Base-by-base conservation (phyloP, 2,329 filamentous ascomycete species). In the Diaporthe sp. region DNA sequence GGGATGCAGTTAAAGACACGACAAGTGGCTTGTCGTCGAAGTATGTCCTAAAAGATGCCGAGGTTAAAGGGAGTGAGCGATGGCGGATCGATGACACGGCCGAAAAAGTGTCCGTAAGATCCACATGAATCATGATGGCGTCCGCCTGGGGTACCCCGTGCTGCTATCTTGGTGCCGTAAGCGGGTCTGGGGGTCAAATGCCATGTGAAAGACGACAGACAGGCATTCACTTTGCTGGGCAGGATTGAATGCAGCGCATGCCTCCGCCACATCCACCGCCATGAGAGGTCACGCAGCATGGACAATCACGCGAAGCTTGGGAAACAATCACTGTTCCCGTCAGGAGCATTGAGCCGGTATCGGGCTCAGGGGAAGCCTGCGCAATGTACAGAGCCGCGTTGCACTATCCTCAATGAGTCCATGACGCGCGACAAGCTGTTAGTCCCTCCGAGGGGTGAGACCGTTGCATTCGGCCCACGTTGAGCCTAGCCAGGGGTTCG, bases 11-110 rank as follows among this genome's bases (percentile, higher is more conserved):
- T 39, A 8, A 25, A 25, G 31, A 53, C 62, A 37, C 39, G 44
- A 53, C 62, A 39, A 68, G 44, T 53, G 62, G 62, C 62, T 68
- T 51, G 62, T 13, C 44, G 46, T 68, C 62, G 31, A 51, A 68
- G 62, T 44, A 25, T 39, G 22, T 51, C 22, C 44, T 6, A 68
- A 51, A 44, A 68, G 62, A 68, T 68, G 62, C 62, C 62, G 62
- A 68, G 62, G 62, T 68, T 68, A 51, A 68, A 25, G 62, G 34
- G 46, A 68, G 62, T 67, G 44, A 67, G 62, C 62, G 62, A 67
- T 67, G 62, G 62, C 62, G 62, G 44, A 67, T 67, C 62, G 62
- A 67, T 67, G 62, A 67, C 62, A 68, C 31, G 62, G 62, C 62
- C 62, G 44, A 68, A 68, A 53, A 12, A 25, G 62, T 51, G 28